Evolutionary conservation across 441 rosid genomes (phyloP).

Genomic region (Corymbia calophylla): DNA sequence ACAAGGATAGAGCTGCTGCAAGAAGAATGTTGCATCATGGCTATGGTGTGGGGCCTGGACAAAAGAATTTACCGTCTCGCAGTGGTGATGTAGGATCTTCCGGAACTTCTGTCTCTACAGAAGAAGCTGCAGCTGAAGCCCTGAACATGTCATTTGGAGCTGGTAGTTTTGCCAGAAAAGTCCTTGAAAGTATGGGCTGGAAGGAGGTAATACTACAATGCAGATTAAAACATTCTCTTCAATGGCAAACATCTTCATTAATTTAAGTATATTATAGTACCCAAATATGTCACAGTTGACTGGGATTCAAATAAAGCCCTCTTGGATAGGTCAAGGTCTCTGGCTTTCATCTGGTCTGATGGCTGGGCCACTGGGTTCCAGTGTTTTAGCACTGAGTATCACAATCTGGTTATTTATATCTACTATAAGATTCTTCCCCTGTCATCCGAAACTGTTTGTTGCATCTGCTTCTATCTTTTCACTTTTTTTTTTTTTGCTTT

Average conservation of each 20-base stretch:
- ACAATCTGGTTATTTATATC: neutral
- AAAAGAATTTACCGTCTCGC: constrained; percentile 28
- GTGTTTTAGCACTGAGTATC: neutral
- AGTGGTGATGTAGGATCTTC: constrained; percentile 18
- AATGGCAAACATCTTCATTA: neutral
- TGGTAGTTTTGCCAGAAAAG: constrained; percentile 76
- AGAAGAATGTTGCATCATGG: constrained; percentile 83
- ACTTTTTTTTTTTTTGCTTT: neutral
- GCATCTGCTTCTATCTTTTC: neutral
- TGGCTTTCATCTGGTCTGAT: neutral
- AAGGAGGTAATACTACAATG: constrained; percentile 45
- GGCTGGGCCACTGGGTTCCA: neutral
- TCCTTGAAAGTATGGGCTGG: constrained; percentile 90
- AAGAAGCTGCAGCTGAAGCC: constrained; percentile 67
- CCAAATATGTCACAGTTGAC: neutral
- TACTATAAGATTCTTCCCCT: neutral
- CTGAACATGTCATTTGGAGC: constrained; percentile 62
- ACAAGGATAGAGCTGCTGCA: constrained; percentile 93
- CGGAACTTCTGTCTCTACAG: constrained; percentile 19
- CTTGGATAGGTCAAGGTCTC: neutral
- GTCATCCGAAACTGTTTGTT: neutral
- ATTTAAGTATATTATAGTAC: neutral
- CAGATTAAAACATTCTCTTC: neutral
- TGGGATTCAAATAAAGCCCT: neutral
- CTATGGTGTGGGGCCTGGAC: constrained; percentile 85